Evolutionary conservation across 2,329 filamentous ascomycete species (phyloP).

Genomic region (Fusarium acutatum): DNA sequence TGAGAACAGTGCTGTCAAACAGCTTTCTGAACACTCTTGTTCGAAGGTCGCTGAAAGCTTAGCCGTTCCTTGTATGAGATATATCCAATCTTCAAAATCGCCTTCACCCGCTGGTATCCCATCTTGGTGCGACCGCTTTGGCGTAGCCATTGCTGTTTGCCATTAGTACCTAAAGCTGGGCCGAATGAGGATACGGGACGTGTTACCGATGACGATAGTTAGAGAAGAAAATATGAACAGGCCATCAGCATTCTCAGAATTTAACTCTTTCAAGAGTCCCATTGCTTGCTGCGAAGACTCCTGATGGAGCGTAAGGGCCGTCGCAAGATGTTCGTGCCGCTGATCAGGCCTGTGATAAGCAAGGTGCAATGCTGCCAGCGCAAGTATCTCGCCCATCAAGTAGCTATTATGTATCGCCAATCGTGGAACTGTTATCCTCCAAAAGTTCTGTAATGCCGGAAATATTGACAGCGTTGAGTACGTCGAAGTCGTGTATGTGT

Average conservation of each 20-base stretch:
- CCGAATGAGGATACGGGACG: fast-evolving
- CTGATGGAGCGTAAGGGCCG: not conserved
- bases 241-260: not conserved
- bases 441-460: not conserved
- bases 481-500: not conserved
- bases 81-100: not conserved
- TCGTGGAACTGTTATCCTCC: not conserved
- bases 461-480: not conserved
- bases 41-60: not conserved
- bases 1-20: not conserved
- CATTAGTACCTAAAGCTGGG: not conserved
- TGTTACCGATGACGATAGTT: not conserved
- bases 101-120: not conserved
- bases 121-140: not conserved
- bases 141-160: not conserved
- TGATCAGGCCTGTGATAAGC: not conserved
- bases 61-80: not conserved
- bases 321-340: not conserved
- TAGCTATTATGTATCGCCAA: not conserved
- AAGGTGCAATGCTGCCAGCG: not conserved
- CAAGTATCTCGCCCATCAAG: not conserved
- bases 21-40: not conserved
- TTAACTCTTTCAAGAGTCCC: not conserved
- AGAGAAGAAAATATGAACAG: not conserved
- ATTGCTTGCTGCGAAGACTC: not conserved